Evolutionary conservation across 169 alveolate genomes (phyloP), one percentile per base, ranked within the genome.

Genomic region (Perkinsus chesapeaki): DNA sequence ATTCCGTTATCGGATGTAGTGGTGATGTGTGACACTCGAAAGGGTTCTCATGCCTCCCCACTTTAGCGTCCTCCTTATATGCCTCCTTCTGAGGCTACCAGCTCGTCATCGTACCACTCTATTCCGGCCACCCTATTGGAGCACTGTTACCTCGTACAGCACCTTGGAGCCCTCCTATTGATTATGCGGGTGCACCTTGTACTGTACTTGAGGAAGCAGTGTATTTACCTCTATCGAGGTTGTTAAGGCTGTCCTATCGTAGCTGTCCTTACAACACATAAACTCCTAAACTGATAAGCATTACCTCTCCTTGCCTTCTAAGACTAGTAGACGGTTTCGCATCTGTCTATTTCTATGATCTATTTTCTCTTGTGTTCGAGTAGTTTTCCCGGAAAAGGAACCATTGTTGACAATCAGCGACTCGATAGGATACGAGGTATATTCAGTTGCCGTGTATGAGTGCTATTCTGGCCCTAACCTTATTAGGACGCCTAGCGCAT

Each of bases 261-360:
- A 60, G 82, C 82, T 60, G 82, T 60, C 82, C 82, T 60, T 60
- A 16, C 82, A 34, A 60, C 82, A 60, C 1, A 60, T 60, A 60
- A 60, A 60, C 82, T 60, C 82, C 82, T 60, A 60, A 60, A 60
- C 82, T 60, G 82, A 60, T n/a, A n/a, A n/a, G n/a, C n/a, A n/a
- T n/a, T n/a, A n/a, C n/a, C n/a, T n/a, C n/a, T n/a, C n/a, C n/a
- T n/a, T n/a, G n/a, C n/a, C n/a, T n/a, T n/a, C n/a, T n/a, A n/a
- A n/a, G n/a, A n/a, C n/a, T n/a, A n/a, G n/a, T n/a, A n/a, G n/a
- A n/a, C n/a, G n/a, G n/a, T 60, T 60, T 23, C 36, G 82, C 1
- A 12, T 60, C 82, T 16, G 12, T 60, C 82, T 60, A 34, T 34
- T 60, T 60, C 82, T 60, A 60, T 23, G 12, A 7, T 60, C 31